phyloP scores from a whole-genome alignment of 352 stramenopile species.

The Phytophthora sojae region DNA sequence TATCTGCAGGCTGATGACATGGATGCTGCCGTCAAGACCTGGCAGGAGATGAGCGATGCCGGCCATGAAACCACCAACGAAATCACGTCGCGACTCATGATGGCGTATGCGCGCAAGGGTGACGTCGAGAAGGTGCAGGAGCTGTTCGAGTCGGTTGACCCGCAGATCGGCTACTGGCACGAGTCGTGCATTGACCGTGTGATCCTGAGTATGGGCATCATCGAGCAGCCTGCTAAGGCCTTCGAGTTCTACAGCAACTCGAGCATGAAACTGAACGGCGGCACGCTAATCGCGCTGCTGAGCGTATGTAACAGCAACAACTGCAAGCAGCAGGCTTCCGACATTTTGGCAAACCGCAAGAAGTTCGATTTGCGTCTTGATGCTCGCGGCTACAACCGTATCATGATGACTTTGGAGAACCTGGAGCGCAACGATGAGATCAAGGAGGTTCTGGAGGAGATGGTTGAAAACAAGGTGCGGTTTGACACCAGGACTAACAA shows the following conservation, averaged over 20 bases:
- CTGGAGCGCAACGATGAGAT: conserved; percentile 76
- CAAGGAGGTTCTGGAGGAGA: conserved; percentile 63
- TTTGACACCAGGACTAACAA: conserved; percentile 65
- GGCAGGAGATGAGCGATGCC: conserved; percentile 61
- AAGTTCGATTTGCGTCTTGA: conserved; percentile 78
- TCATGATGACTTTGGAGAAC: conserved; percentile 76
- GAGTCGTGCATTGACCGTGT: conserved; percentile 75
- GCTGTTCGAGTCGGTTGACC: conserved; percentile 63
- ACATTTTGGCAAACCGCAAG: conserved; percentile 82
- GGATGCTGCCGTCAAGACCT: conserved; percentile 48
- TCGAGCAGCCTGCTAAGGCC: conserved; percentile 60
- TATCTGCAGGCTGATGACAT: conserved; percentile 62
- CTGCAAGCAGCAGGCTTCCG: conserved; percentile 70
- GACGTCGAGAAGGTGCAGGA: conserved; percentile 61
- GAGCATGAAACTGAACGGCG: conserved; percentile 78
- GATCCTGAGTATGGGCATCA: conserved; percentile 70
- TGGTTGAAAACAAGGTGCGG: conserved; percentile 60
- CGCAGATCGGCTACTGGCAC: conserved; percentile 72
- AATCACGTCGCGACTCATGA: conserved; percentile 71
- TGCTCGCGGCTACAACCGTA: conserved; percentile 75
- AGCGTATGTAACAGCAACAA: conserved; percentile 77
- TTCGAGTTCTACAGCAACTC: conserved; percentile 88
- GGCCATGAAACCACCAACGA: conserved; percentile 73
- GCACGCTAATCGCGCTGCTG: conserved; percentile 74
- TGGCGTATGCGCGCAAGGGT: conserved; percentile 50